Evolutionary conservation across 495 filamentous ascomycete genomes (phyloP).

Genomic region (Aspergillus ellipticus): DNA sequence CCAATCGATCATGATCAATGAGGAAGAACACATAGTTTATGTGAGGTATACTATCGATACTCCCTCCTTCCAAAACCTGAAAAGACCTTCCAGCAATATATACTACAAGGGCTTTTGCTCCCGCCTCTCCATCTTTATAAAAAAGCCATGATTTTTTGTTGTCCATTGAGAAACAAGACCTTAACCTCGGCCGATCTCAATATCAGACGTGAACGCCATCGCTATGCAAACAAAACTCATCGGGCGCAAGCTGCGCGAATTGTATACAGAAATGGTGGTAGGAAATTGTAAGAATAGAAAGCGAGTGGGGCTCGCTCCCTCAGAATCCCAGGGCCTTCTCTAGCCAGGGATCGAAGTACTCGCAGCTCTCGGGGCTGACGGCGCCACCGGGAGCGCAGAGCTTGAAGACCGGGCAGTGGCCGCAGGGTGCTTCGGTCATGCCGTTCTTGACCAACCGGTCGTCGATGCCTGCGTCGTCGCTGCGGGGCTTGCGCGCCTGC

Average conservation of each 20-base stretch:
- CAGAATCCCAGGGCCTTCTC: conserved; percentile 36
- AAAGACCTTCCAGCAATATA: not conserved
- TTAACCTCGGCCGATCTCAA: conserved; percentile 16
- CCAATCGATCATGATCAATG: no score
- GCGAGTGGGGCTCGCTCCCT: conserved; percentile 10
- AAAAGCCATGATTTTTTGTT: conserved; percentile 4
- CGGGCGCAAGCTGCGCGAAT: conserved; percentile 13
- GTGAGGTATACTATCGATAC: no score
- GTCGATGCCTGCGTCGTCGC: conserved; percentile 27
- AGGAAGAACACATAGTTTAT: no score
- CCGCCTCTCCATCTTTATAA: not conserved
- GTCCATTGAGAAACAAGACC: conserved; percentile 8
- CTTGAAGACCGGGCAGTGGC: conserved; percentile 88
- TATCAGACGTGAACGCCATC: conserved; percentile 34
- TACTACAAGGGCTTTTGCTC: not conserved
- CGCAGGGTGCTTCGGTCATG: conserved; percentile 86
- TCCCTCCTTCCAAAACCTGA: no score
- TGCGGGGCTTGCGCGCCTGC: conserved; percentile 36
- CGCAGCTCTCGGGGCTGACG: conserved; percentile 83
- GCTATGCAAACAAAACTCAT: conserved; percentile 36
- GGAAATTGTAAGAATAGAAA: not conserved
- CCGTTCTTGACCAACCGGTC: conserved; percentile 52
- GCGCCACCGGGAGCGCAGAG: conserved; percentile 84
- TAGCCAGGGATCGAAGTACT: conserved; percentile 86
- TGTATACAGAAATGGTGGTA: conserved; percentile 10